phyloP scores from a whole-genome alignment of 345 rosid species.

The Odontarrhena argentea region DNA sequence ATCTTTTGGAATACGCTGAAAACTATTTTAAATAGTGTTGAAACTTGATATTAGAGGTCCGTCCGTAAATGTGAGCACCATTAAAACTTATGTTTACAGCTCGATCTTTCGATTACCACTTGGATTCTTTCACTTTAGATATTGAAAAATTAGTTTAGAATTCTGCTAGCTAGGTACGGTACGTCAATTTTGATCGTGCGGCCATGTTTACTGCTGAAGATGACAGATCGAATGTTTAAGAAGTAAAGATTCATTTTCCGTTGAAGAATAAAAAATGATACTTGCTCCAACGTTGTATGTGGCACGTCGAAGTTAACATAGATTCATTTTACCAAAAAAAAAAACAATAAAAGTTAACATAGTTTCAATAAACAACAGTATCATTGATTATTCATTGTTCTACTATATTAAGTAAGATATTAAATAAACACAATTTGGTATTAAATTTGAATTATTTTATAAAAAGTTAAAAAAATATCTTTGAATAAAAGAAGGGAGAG shows the following conservation, averaged over 20 bases:
- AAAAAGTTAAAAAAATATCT: too few relatives aligned
- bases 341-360: neutral
- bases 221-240: conserved; percentile 23
- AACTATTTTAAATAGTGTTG: too few relatives aligned
- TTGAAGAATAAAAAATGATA: neutral
- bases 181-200: conserved; percentile 31
- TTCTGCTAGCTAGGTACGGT: neutral
- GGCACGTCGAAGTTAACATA: conserved; percentile 22
- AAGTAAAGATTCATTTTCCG: conserved; percentile 17
- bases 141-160: conserved; percentile 4
- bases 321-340: neutral
- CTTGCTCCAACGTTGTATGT: conserved; percentile 30
- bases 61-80: too few relatives aligned
- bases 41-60: too few relatives aligned
- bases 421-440: too few relatives aligned
- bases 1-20: too few relatives aligned
- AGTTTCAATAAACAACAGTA: conserved; percentile 4
- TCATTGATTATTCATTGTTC: neutral
- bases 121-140: neutral
- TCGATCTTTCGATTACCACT: neutral
- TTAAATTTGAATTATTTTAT: too few relatives aligned
- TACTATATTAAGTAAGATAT: too few relatives aligned
- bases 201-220: conserved; percentile 26
- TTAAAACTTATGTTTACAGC: too few relatives aligned
- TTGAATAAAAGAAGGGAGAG: too few relatives aligned